Percentiles rank a stretch among this genome's conserved stretches.
Evolutionary conservation across 768 basidiomycete genomes (phyloP).

Genomic region (Boletus vinaceobasis): DNA sequence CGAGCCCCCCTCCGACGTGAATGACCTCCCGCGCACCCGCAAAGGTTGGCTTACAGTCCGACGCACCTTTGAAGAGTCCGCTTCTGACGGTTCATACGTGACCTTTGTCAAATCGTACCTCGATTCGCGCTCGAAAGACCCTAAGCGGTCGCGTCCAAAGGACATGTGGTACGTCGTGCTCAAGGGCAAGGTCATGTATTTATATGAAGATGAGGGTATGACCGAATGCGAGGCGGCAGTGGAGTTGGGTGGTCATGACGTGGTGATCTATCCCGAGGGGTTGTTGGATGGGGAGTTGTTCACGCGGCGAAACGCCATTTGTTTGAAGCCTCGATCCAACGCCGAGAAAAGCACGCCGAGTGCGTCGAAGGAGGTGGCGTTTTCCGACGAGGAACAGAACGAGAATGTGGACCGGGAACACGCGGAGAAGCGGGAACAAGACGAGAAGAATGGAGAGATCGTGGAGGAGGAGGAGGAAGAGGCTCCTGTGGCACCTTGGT

Average conservation of each 20-base stretch:
- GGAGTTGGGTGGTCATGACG: slow-evolving; percentile 75
- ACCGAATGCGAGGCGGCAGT: slow-evolving; percentile 89
- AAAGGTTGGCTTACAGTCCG: slow-evolving; percentile 85
- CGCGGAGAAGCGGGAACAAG: slow-evolving; percentile 33
- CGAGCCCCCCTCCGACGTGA: slow-evolving; percentile 31
- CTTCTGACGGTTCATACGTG: slow-evolving; percentile 67
- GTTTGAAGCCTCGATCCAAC: slow-evolving; percentile 53
- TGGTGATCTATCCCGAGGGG: slow-evolving; percentile 70
- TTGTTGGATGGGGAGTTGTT: slow-evolving; percentile 87
- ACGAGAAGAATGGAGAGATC: slow-evolving; percentile 34
- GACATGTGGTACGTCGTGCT: slow-evolving; percentile 92
- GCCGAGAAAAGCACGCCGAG: slow-evolving; percentile 42
- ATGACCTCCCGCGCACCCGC: slow-evolving; percentile 62
- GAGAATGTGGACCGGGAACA: slow-evolving; percentile 25
- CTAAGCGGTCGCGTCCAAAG: slow-evolving; percentile 78
- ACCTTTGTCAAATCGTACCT: slow-evolving; percentile 77
- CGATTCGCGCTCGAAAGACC: slow-evolving; percentile 80
- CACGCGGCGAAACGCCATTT: slow-evolving; percentile 86
- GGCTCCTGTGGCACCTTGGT: slow-evolving; percentile 73
- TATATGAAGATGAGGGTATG: slow-evolving; percentile 92
- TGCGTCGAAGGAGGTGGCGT: slow-evolving; percentile 51
- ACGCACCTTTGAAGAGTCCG: slow-evolving; percentile 68
- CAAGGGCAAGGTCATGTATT: slow-evolving; percentile 86
- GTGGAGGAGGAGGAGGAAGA: slow-evolving; percentile 54
- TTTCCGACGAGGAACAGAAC: slow-evolving; percentile 24